These are phyloP conservation scores for Pseudocercospora musae DNA, from an alignment of 2,329 filamentous ascomycete species.

Conservation along the genomic window DNA sequence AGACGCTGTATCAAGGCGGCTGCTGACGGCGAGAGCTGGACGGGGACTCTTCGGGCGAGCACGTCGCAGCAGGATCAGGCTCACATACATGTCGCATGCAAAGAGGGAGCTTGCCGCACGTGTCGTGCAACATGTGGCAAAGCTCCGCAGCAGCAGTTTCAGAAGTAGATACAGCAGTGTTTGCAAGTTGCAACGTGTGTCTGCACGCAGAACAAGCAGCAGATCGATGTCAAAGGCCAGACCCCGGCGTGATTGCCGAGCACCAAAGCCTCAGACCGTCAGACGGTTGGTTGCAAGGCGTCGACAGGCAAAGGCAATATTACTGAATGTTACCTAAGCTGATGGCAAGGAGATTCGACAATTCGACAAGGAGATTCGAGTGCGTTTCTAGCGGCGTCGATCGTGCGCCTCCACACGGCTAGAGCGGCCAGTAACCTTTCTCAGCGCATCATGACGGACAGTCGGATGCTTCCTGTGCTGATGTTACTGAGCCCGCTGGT, in stretches of 20 bases:
- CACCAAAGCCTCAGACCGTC: background rate
- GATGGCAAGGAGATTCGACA: too few species aligned
- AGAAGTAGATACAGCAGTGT: background rate
- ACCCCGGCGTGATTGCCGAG: background rate
- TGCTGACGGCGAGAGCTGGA: slow-evolving; percentile 11
- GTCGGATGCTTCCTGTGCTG: slow-evolving; percentile 5
- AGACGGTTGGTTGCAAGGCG: background rate
- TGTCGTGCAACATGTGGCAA: slow-evolving; percentile 1
- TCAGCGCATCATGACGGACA: background rate
- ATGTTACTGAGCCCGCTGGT: background rate
- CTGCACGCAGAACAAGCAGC: background rate
- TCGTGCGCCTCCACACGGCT: slow-evolving; percentile 18
- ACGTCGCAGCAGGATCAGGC: background rate
- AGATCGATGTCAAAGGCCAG: background rate
- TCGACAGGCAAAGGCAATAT: slow-evolving; percentile 2
- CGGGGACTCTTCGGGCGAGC: slow-evolving; percentile 8
- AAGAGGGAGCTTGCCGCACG: background rate
- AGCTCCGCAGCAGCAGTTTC: slow-evolving; percentile 9
- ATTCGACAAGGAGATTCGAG: slow-evolving; percentile 21
- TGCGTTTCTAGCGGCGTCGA: slow-evolving; percentile 21
- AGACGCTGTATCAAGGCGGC: slow-evolving; percentile 5
- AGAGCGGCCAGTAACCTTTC: slow-evolving; percentile 16
- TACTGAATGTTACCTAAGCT: slow-evolving; percentile 9
- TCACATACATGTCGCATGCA: background rate
- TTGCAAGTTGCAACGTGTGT: background rate